Conservation (phyloP, 805 yeast genomes). For the Candida maesae region DNA sequence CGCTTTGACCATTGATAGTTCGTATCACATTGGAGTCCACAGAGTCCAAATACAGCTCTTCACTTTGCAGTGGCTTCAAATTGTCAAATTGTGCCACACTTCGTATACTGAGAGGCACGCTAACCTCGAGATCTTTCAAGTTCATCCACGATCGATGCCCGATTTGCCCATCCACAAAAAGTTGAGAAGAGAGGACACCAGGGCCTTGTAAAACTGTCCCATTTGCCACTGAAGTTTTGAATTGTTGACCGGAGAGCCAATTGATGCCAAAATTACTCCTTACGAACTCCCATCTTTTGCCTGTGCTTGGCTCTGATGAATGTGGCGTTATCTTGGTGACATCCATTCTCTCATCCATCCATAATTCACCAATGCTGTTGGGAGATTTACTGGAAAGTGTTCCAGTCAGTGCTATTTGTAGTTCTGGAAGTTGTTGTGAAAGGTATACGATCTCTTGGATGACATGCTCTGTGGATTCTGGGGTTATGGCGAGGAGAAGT, state of each 20-base stretch:
- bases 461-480: slow-evolving; percentile 5
- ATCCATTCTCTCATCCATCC: slow-evolving; percentile 4
- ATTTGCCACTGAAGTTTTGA: slow-evolving; percentile 5
- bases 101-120: background rate
- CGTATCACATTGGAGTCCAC: slow-evolving; percentile 7
- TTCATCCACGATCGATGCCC: slow-evolving; percentile 1
- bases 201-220: slow-evolving; percentile 7
- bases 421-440: background rate
- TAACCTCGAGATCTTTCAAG: slow-evolving; percentile 1
- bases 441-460: slow-evolving; percentile 1
- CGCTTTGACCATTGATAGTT: slow-evolving; percentile 4
- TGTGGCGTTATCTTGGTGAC: slow-evolving; percentile 1
- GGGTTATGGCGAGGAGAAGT: slow-evolving; percentile 5
- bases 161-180: slow-evolving; percentile 1
- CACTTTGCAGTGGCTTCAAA: background rate
- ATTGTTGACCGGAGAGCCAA: background rate
- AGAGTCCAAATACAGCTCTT: background rate
- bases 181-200: slow-evolving; percentile 6
- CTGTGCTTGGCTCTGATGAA: background rate
- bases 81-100: background rate
- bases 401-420: slow-evolving; percentile 3
- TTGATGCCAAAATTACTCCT: background rate
- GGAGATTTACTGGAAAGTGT: slow-evolving; percentile 1
- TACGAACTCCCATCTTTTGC: slow-evolving; percentile 3
- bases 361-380: slow-evolving; percentile 3